Base-by-base conservation (phyloP, 306 rosid genomes). In the Lathyrus aphaca region DNA sequence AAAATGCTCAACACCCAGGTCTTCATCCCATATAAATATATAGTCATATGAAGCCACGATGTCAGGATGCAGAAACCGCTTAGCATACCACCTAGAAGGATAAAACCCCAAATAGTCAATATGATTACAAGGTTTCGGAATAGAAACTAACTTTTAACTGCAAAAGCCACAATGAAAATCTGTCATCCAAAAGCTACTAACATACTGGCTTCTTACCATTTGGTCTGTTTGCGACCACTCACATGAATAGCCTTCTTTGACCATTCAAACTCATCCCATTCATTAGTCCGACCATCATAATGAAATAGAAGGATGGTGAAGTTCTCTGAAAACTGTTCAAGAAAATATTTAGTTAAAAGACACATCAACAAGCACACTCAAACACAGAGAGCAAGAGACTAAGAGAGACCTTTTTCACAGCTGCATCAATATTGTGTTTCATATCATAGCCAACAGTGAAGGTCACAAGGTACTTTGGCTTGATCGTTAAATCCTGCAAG, bases 201-300 rank as follows among this genome's bases (percentile, higher is more conserved):
- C 40, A 38, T 32, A 45, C 9, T 21, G 27, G 50, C 21, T 69
- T 40, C 83, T 72, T 77, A 95, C 99, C 99, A 95, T 86, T 95
- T 95, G 72, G 95, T 91, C 72, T 95, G 99, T 83, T 86, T 95
- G 43, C 68, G 91, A 77, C 32, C 87, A 59, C 99, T 95, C 77
- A 95, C 87, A 80, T 95, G 99, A 80, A 95, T 95, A 60, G 96
- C 99, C 73, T 37, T 72, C 81, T 87, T 86, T 19, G 99, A 91
- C 99, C 99, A 95, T 81, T 91, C 99, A 65, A 91, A 86, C 60
- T 91, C 93, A 56, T 91, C 97, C 97, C 97, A 95, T 71, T 95
- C 99, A 59, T 86, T 88, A 69, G 95, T 87, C 75, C 78, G 91
- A 71, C 95, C 97, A 82, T 95, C 99, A 18, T 95, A 95, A 83